Evolutionary conservation across 257 asterid genomes (phyloP), one percentile per base, ranked within the genome.

Genomic region (Nicotiana tabacum): DNA sequence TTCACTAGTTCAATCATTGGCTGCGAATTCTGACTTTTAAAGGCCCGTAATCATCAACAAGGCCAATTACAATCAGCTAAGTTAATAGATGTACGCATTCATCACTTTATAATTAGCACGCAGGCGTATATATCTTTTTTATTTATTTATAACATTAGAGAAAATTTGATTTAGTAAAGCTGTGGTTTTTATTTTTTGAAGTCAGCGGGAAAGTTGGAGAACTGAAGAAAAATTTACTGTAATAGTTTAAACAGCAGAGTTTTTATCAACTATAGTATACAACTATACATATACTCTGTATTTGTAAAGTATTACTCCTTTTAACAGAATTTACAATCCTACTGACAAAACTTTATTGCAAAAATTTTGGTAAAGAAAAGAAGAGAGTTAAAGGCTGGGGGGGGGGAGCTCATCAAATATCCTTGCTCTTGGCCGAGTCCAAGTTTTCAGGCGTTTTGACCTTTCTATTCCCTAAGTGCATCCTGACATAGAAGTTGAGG

Each of bases 401-500:
- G 46, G 9, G 46, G 33, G 33, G 33, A 32, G 33, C 27, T 46
- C 79, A 46, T 46, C 79, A 72, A 43, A 3, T 43, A 43, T 43
- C 78, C 33, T 21, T 70, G 32, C 3, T 70, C 78, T 39, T 70
- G 6, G 5, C 43, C 5, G 32, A 18, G 10, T 69, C 9, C 4
- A 43, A 43, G 24, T 21, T 43, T n/a, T 46, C 60, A 72, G 60
- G 15, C 2, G 48, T 39, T 46, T 72, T 13, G 17, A 24, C 37
- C 3, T 46, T 80, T 27, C 86, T 70, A 32, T 62, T 83, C 83
- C 83, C 86, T 30, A 84, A 79, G 78, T 88, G 89, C 90, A 82
- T 82, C 16, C 82, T 92, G n/a, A 92, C 83, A 84, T 91, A 91
- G 92, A 91, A 96, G 72, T 92, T 91, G 83, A 94, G 60, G 84